phyloP scores from a whole-genome alignment of 352 stramenopile genomes.

The Pythium biforme region DNA sequence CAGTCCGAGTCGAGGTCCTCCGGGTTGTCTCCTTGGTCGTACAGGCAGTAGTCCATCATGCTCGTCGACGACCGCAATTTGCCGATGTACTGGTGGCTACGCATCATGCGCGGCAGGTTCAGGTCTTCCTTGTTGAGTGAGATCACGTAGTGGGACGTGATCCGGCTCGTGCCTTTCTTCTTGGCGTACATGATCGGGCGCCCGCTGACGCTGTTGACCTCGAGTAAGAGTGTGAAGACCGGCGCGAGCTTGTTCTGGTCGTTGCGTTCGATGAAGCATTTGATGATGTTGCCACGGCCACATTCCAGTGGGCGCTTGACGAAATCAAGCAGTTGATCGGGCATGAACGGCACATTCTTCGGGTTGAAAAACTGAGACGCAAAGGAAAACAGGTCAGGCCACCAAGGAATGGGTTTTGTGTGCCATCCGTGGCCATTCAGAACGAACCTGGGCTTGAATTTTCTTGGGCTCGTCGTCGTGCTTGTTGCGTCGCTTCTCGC shows the following conservation, averaged over 20 bases:
- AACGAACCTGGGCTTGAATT: slow-evolving; percentile 43
- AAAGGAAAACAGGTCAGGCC: not conserved
- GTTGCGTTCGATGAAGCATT: slow-evolving; percentile 90
- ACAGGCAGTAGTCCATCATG: slow-evolving; percentile 85
- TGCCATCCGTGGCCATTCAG: no score
- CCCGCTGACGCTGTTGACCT: slow-evolving; percentile 85
- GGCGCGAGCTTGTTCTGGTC: slow-evolving; percentile 79
- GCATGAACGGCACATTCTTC: slow-evolving; percentile 79
- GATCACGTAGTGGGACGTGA: slow-evolving; percentile 87
- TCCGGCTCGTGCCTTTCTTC: slow-evolving; percentile 71
- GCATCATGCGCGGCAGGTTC: slow-evolving; percentile 71
- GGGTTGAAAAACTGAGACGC: slow-evolving; percentile 79
- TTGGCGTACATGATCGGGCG: slow-evolving; percentile 81
- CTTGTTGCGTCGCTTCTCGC: slow-evolving; percentile 54
- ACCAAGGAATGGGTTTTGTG: slow-evolving; percentile 13
- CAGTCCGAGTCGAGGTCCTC: slow-evolving; percentile 83
- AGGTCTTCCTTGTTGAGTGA: slow-evolving; percentile 87
- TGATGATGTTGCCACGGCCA: slow-evolving; percentile 77
- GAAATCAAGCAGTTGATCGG: slow-evolving; percentile 81
- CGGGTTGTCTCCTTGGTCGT: slow-evolving; percentile 83
- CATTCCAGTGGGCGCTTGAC: slow-evolving; percentile 73
- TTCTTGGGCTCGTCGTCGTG: slow-evolving; percentile 68
- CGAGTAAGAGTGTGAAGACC: slow-evolving; percentile 79
- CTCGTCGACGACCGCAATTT: slow-evolving; percentile 80
- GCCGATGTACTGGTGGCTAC: slow-evolving; percentile 85